These are phyloP conservation scores for Ceratocystiopsis sp. DNA, from an alignment of 2,329 filamentous ascomycete species.

Conservation along the genomic window DNA sequence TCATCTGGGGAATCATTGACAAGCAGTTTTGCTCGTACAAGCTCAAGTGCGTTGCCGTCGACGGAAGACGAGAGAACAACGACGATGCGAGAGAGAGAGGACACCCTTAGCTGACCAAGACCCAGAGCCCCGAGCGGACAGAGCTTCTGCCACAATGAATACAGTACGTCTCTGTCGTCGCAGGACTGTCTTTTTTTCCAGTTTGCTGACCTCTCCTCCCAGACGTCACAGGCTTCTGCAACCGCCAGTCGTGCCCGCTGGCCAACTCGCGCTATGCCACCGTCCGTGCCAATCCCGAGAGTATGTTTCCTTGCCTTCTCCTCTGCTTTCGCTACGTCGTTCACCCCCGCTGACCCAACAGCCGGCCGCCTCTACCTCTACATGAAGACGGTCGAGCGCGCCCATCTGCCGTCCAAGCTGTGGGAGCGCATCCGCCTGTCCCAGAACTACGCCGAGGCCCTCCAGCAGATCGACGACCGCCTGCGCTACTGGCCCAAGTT, in stretches of 20 bases:
- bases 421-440: slow-evolving; percentile 90
- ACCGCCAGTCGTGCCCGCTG: slow-evolving; percentile 68
- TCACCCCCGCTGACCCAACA: neutral
- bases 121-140: slow-evolving; percentile 51
- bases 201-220: neutral
- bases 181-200: neutral
- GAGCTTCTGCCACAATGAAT: slow-evolving; percentile 91
- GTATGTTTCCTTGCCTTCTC: slow-evolving; percentile 7
- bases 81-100: too few relatives aligned
- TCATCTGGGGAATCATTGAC: slow-evolving; percentile 94
- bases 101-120: too few relatives aligned
- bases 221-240: slow-evolving; percentile 24
- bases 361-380: slow-evolving; percentile 66
- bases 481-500: slow-evolving; percentile 94
- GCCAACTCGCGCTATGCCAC: slow-evolving; percentile 90
- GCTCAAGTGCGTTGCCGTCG: slow-evolving; percentile 47
- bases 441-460: slow-evolving; percentile 76
- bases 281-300: slow-evolving; percentile 56
- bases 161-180: slow-evolving; percentile 36
- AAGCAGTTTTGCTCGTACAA: slow-evolving; percentile 93
- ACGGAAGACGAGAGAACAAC: too few relatives aligned
- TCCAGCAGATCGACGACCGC: slow-evolving; percentile 71
- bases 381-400: slow-evolving; percentile 87
- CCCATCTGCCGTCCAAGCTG: slow-evolving; percentile 74
- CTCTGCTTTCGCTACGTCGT: neutral